Evolutionary conservation across 2,329 filamentous ascomycete species (phyloP).

Genomic region (Diaporthe amygdali): DNA sequence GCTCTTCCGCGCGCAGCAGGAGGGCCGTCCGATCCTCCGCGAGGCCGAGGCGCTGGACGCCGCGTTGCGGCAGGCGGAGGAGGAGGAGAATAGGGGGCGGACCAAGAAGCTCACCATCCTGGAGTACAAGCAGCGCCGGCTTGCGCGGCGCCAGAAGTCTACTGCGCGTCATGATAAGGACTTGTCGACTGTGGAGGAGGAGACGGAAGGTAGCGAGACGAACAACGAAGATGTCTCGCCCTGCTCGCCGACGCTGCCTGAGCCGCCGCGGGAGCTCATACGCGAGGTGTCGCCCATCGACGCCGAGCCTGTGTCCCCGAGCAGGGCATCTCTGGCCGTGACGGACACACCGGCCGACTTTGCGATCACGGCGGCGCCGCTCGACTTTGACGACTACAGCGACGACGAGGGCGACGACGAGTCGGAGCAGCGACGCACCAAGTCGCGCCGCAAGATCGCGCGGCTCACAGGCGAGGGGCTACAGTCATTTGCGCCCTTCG

Average conservation of each 20-base stretch:
- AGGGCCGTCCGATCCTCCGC: slow-evolving; percentile 18
- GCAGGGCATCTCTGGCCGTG: neutral
- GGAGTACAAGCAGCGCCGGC: neutral
- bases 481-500: neutral
- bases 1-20: slow-evolving; percentile 23
- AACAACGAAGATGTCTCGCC: neutral
- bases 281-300: neutral
- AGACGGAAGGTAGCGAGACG: neutral
- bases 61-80: neutral
- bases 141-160: neutral
- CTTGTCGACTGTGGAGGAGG: neutral
- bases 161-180: neutral
- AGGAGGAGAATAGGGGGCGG: neutral
- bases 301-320: neutral
- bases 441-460: neutral
- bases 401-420: neutral
- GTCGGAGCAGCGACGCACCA: neutral
- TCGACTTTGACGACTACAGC: neutral
- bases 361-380: neutral
- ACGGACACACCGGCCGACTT: neutral
- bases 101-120: neutral
- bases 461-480: neutral
- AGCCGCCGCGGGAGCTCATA: neutral
- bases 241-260: neutral
- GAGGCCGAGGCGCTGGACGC: slow-evolving; percentile 15